Evolutionary conservation across 352 stramenopile genomes (phyloP).

Genomic region (Phytophthora kernoviae): DNA sequence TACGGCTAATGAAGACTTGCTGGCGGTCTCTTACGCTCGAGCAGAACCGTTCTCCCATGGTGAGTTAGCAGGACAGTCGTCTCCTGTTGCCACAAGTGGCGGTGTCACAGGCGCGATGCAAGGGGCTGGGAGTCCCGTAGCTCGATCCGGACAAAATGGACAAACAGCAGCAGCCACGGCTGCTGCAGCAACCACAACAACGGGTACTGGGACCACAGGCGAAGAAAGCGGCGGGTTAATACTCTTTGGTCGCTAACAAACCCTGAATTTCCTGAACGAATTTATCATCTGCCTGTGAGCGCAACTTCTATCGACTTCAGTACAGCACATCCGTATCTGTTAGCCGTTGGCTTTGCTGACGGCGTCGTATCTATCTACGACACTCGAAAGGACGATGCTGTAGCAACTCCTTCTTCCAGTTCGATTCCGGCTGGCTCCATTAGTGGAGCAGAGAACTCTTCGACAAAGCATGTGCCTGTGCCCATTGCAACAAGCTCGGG

Average conservation of each 20-base stretch:
- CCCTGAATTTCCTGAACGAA: slow-evolving; percentile 90
- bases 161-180: slow-evolving; percentile 5
- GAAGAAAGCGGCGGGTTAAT: slow-evolving; percentile 69
- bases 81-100: slow-evolving; percentile 4
- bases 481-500: slow-evolving; percentile 65
- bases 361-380: slow-evolving; percentile 93
- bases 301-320: slow-evolving; percentile 93
- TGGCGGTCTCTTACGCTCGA: slow-evolving; percentile 89
- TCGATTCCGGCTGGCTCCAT: slow-evolving; percentile 4
- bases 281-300: slow-evolving; percentile 75
- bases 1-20: slow-evolving; percentile 85
- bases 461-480: slow-evolving; percentile 27
- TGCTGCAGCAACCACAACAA: slow-evolving; percentile 10
- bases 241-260: slow-evolving; percentile 95
- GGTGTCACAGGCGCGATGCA: neutral
- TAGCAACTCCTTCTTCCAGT: slow-evolving; percentile 2
- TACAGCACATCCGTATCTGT: slow-evolving; percentile 80
- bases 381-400: slow-evolving; percentile 68
- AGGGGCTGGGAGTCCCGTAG: slow-evolving; percentile 2
- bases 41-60: slow-evolving; percentile 3
- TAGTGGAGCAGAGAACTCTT: neutral
- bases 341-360: slow-evolving; percentile 91
- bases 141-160: slow-evolving; percentile 13
- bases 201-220: neutral
- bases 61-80: neutral